Evolutionary conservation across 1,139 yeast genomes (phyloP), one percentile per base, ranked within the genome.

Genomic region (Blastobotrys ciferrii): DNA sequence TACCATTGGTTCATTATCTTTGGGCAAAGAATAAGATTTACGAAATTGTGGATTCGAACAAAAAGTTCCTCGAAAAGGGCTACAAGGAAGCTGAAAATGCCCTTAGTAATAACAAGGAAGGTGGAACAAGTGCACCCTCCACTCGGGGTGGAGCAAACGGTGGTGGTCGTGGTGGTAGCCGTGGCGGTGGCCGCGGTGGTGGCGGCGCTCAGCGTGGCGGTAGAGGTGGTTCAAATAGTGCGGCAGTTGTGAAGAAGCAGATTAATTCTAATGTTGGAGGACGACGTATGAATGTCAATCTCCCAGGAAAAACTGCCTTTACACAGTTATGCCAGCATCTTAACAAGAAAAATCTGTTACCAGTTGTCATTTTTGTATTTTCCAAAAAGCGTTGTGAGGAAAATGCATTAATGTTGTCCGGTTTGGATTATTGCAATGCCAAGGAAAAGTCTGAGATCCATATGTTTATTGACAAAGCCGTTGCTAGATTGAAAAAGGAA

Each of bases 311-410:
- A 61, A 57, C 63, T 30, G 51, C 51, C 19, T 62, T 58, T 31
- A 56, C 60, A 13, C 78, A 81, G 28, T 69, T 94, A 42, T 87
- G 87, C n/a, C 87, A 85, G 51, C 80, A 78, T 57, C 70, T 92
- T 58, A 81, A 81, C 56, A 76, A 77, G 42, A 74, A 84, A 43
- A 80, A 79, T 43, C 69, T 92, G 19, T 71, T 91, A 19, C 99
- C 99, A 1, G 96, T 88, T 3, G 98, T 92, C 14, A 73, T 87
- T 11, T 92, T 92, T 64, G 98, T 94, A 1, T 92, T 94, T 62
- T 88, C 97, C 31, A 88, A 92, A 63, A 89, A 89, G 64, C 78
- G 87, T 58, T 89, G 97, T 69, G 98, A 91, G 65, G 94, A 87
- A 57, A 91, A 87, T 66, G 98, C 97, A 0, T 87, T 82, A 55